Evolutionary conservation across 2,329 filamentous ascomycete genomes (phyloP).

Genomic region (Coniella lustricola): DNA sequence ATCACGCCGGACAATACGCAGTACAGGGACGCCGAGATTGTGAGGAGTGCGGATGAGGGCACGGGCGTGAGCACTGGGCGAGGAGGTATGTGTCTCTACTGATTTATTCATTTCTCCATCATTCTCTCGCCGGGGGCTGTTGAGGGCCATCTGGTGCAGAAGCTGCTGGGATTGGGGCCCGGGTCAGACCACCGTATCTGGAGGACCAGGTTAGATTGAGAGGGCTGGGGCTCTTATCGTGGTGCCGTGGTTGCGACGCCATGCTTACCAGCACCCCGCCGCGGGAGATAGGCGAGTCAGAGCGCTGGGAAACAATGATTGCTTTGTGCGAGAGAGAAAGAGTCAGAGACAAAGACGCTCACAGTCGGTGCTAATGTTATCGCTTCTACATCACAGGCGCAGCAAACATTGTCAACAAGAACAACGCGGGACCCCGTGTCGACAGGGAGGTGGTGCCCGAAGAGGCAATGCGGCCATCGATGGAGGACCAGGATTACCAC

Average conservation of each 20-base stretch:
- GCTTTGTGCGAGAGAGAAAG: too few species aligned
- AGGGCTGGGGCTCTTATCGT: too few species aligned
- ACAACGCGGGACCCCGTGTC: slow-evolving; percentile 31
- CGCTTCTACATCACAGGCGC: slow-evolving; percentile 34
- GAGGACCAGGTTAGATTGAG: too few species aligned
- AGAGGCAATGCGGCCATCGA: slow-evolving; percentile 40
- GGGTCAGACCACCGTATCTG: background rate
- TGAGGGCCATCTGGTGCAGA: too few species aligned
- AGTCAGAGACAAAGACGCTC: too few species aligned
- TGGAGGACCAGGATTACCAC: slow-evolving; percentile 45
- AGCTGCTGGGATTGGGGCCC: too few species aligned
- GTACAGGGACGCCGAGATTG: slow-evolving; percentile 57
- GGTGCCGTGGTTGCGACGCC: too few species aligned
- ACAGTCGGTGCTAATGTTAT: background rate
- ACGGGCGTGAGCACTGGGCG: slow-evolving; percentile 54
- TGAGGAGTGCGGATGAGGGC: slow-evolving; percentile 45
- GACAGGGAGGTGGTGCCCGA: slow-evolving; percentile 49
- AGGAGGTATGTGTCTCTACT: slow-evolving; percentile 46
- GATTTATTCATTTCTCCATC: too few species aligned
- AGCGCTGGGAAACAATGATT: too few species aligned
- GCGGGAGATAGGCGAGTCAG: too few species aligned
- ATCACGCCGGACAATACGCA: slow-evolving; percentile 50
- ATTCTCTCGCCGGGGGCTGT: too few species aligned
- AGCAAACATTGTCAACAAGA: slow-evolving; percentile 51
- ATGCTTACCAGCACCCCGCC: too few species aligned